Evolutionary conservation across 352 stramenopile species (phyloP), one percentile per base, ranked within the genome.

Genomic region (Globisporangium splendens): DNA sequence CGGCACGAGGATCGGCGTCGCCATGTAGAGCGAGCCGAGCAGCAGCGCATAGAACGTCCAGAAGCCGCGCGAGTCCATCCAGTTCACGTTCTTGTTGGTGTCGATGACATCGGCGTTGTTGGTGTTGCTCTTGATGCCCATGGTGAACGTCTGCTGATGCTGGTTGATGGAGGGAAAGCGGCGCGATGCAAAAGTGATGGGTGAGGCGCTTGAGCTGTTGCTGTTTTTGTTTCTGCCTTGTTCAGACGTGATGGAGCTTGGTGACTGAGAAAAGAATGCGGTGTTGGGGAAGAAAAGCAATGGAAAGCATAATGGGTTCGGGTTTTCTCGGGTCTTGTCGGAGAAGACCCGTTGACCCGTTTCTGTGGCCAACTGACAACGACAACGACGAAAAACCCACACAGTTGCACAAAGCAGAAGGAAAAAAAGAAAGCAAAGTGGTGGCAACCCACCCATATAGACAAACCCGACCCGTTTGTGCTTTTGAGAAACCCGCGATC

Each of bases 21-120:
- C 70, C 67, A 85, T 86, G 76, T 91, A 95, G 22, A 91, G 69
- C 61, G 83, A 79, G 62, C 68, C 69, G 31, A 95, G 61, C 21
- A 94, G 64, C 61, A 94, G 63, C 52, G 86, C 79, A 72, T 96
- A 96, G 71, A 92, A 95, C 24, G 84, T 88, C 78, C 80, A 93
- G 72, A 93, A 92, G 56, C 86, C 86, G 56, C 79, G 85, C 22
- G 79, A 89, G 70, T 92, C 83, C 79, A 96, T 95, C 87, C 87
- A 96, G 68, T 95, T 94, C 46, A 95, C 87, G 64, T 96, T 96
- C 73, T 93, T 93, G 79, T 96, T 96, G 44, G 79, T 86, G 68
- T 87, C 83, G 41, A 91, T 75, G 18, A 48, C 44, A 41, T 67
- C 24, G 47, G 67, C 75, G 75, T 79, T 51, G 35, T 41, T 54